These are phyloP conservation scores for Epichloe typhina DNA, from an alignment of 2,329 filamentous ascomycete species.

Conservation along the genomic window DNA sequence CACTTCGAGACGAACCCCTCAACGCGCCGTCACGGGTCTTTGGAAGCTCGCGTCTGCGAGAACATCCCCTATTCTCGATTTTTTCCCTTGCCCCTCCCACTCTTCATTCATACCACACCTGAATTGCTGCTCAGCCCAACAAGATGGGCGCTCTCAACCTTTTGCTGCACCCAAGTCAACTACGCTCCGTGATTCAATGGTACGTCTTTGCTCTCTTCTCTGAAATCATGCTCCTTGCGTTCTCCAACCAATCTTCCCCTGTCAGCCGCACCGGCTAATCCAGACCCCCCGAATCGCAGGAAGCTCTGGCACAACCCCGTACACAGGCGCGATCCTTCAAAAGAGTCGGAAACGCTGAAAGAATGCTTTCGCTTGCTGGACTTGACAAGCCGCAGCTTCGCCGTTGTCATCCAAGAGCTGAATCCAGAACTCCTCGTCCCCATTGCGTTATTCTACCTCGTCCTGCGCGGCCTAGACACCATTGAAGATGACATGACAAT, in stretches of 20 bases:
- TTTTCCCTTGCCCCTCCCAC: too few relatives aligned
- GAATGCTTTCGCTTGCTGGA: slow-evolving; percentile 80
- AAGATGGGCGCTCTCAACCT: slow-evolving; percentile 58
- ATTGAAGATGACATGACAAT: slow-evolving; percentile 98
- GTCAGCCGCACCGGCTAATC: not conserved
- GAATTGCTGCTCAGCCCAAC: slow-evolving; percentile 9
- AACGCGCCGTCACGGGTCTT: not conserved
- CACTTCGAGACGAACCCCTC: not conserved
- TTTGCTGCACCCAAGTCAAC: slow-evolving; percentile 59
- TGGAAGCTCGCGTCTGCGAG: not conserved
- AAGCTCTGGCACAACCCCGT: slow-evolving; percentile 95
- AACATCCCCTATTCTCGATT: not conserved
- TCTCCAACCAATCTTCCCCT: not conserved
- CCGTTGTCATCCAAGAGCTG: slow-evolving; percentile 86
- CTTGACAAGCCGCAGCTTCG: slow-evolving; percentile 84
- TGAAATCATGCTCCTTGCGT: not conserved
- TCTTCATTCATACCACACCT: not conserved
- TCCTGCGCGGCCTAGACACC: slow-evolving; percentile 87
- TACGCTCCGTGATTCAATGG: slow-evolving; percentile 84
- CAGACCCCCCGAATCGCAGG: slow-evolving; percentile 34
- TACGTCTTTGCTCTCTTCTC: slow-evolving; percentile 25
- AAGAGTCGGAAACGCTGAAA: slow-evolving; percentile 61
- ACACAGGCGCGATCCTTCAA: slow-evolving; percentile 63
- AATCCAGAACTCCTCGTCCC: slow-evolving; percentile 88
- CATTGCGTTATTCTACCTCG: slow-evolving; percentile 82